These are phyloP conservation scores for Geotrichum australiense DNA, from an alignment of 1,139 yeast genomes.

Conservation along the genomic window DNA sequence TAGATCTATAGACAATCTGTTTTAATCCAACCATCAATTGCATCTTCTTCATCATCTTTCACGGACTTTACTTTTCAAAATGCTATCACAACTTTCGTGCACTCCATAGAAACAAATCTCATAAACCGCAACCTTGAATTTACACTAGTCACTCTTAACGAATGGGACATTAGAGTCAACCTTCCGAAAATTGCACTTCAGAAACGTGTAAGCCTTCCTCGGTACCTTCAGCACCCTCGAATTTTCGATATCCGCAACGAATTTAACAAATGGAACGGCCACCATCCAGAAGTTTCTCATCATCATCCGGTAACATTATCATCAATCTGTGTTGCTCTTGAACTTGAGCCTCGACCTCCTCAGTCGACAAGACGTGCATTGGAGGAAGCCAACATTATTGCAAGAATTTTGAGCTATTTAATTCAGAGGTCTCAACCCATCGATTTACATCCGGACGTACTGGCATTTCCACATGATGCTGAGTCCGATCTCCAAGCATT, in stretches of 20 bases:
- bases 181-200: slow-evolving; percentile 77
- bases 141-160: slow-evolving; percentile 58
- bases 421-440: slow-evolving; percentile 49
- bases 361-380: slow-evolving; percentile 34
- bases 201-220: slow-evolving; percentile 63
- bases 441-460: slow-evolving; percentile 48
- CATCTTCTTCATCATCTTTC: slow-evolving; percentile 47
- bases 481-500: slow-evolving; percentile 65
- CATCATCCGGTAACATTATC: slow-evolving; percentile 45
- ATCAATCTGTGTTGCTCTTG: slow-evolving; percentile 54
- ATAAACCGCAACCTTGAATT: slow-evolving; percentile 46
- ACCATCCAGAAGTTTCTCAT: slow-evolving; percentile 55
- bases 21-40: slow-evolving; percentile 55
- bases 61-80: slow-evolving; percentile 49
- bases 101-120: slow-evolving; percentile 41
- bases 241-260: slow-evolving; percentile 73
- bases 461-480: slow-evolving; percentile 68
- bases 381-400: slow-evolving; percentile 39
- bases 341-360: slow-evolving; percentile 37
- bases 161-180: slow-evolving; percentile 68
- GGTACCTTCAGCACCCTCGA: slow-evolving; percentile 66
- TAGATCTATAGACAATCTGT: slow-evolving; percentile 39
- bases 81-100: slow-evolving; percentile 51
- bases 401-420: slow-evolving; percentile 46
- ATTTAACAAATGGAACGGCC: slow-evolving; percentile 62